Conservation (phyloP, 2,329 filamentous ascomycete genomes). For the Tolypocladium amazonense region DNA sequence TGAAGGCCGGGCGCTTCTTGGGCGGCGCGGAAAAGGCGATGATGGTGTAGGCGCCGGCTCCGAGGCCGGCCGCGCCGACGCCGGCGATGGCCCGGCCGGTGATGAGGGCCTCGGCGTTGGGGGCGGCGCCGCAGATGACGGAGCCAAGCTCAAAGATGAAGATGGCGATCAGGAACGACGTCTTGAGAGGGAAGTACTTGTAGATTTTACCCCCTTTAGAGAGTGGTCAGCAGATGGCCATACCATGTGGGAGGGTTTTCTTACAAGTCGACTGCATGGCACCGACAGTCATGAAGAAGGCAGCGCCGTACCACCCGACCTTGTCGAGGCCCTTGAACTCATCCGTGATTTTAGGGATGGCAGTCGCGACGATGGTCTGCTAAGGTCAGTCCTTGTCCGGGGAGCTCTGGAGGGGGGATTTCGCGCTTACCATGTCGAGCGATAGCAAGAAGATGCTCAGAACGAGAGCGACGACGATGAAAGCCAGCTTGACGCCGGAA, state of each 20-base stretch:
- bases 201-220: slow-evolving; percentile 15
- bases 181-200: background rate
- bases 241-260: slow-evolving; percentile 7
- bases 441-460: slow-evolving; percentile 38
- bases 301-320: slow-evolving; percentile 49
- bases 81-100: slow-evolving; percentile 34
- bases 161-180: background rate
- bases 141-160: background rate
- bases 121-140: background rate
- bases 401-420: too few species aligned
- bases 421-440: slow-evolving; percentile 31
- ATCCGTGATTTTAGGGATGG: slow-evolving; percentile 45
- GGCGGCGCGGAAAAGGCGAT: slow-evolving; percentile 31
- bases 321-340: slow-evolving; percentile 40
- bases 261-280: slow-evolving; percentile 32
- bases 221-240: slow-evolving; percentile 8
- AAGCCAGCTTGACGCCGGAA: slow-evolving; percentile 23
- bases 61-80: slow-evolving; percentile 34
- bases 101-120: background rate
- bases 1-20: slow-evolving; percentile 23
- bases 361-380: slow-evolving; percentile 46
- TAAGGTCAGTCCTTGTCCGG: background rate
- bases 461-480: slow-evolving; percentile 35
- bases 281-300: slow-evolving; percentile 39
- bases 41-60: slow-evolving; percentile 37